These are phyloP conservation scores for Alternaria atra DNA, from an alignment of 2,329 filamentous ascomycete genomes.

Conservation along the genomic window DNA sequence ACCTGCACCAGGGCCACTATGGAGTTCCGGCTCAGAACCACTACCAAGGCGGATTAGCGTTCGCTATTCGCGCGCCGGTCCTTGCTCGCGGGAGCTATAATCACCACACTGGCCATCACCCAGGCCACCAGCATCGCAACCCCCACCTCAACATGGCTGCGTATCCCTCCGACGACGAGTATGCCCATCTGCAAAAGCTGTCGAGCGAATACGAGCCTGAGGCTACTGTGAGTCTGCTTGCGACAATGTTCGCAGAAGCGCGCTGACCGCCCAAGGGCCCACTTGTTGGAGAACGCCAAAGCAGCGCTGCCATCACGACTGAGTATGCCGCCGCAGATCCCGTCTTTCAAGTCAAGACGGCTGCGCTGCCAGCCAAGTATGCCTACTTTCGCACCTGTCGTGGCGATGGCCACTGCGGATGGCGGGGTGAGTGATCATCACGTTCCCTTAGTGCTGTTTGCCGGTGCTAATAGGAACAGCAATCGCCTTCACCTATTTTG, in stretches of 20 bases:
- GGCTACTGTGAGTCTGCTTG: conserved; percentile 59
- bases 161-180: conserved; percentile 60
- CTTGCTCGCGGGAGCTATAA: conserved; percentile 46
- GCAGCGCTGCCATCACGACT: conserved; percentile 78
- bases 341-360: conserved; percentile 85
- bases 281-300: conserved; percentile 79
- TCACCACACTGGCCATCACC: conserved; percentile 45
- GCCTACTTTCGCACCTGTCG: conserved; percentile 86
- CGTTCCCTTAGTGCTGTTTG: conserved; percentile 3
- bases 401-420: conserved; percentile 96
- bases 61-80: conserved; percentile 50
- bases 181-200: conserved; percentile 69
- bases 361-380: conserved; percentile 82
- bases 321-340: conserved; percentile 91
- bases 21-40: conserved; percentile 33
- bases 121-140: conserved; percentile 35
- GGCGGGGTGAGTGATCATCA: conserved; percentile 77
- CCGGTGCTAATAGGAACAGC: conserved; percentile 64
- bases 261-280: conserved; percentile 70
- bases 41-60: conserved; percentile 43
- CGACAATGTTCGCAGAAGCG: conserved; percentile 17
- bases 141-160: conserved; percentile 49
- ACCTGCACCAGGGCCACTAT: conserved; percentile 33
- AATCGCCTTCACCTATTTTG: conserved; percentile 92
- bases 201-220: conserved; percentile 69